phyloP scores from a whole-genome alignment of 345 rosid species.

The Pistacia atlantica region DNA sequence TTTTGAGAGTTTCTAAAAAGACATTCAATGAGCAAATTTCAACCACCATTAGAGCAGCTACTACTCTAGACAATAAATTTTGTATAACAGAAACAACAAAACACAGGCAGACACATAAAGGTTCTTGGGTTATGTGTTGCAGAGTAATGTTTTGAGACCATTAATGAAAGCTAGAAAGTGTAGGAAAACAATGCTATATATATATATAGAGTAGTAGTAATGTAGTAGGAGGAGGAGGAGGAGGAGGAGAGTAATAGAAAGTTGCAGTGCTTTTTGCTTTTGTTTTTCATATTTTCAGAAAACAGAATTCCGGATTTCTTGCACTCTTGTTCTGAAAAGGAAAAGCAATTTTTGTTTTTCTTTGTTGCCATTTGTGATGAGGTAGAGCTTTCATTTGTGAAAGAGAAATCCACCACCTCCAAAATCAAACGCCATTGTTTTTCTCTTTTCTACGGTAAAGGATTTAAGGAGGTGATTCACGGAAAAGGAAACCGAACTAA shows the following conservation, averaged over 20 bases:
- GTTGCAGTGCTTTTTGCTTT: not conserved
- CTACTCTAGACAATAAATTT: slow-evolving; percentile 4
- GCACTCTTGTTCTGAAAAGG: slow-evolving; percentile 1
- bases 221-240: too few relatives aligned
- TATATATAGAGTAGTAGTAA: not conserved
- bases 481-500: slow-evolving; percentile 8
- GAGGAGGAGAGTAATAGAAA: too few relatives aligned
- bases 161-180: slow-evolving; percentile 11
- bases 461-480: not conserved
- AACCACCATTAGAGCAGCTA: not conserved
- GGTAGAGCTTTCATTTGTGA: not conserved
- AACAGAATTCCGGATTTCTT: slow-evolving; percentile 14
- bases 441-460: not conserved
- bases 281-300: not conserved
- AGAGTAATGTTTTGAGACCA: slow-evolving; percentile 12
- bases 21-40: slow-evolving; percentile 28
- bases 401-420: slow-evolving; percentile 9
- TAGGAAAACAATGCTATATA: not conserved
- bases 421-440: not conserved
- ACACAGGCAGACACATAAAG: not conserved
- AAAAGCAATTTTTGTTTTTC: not conserved
- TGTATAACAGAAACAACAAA: not conserved
- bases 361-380: slow-evolving; percentile 13
- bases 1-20: slow-evolving; percentile 22
- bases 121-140: slow-evolving; percentile 32